A percentile compares a stretch with the other conserved stretches of the same genome.
These are phyloP conservation scores for Thalassiosira sp. DNA, from an alignment of 352 stramenopile genomes.

Conservation along the genomic window DNA sequence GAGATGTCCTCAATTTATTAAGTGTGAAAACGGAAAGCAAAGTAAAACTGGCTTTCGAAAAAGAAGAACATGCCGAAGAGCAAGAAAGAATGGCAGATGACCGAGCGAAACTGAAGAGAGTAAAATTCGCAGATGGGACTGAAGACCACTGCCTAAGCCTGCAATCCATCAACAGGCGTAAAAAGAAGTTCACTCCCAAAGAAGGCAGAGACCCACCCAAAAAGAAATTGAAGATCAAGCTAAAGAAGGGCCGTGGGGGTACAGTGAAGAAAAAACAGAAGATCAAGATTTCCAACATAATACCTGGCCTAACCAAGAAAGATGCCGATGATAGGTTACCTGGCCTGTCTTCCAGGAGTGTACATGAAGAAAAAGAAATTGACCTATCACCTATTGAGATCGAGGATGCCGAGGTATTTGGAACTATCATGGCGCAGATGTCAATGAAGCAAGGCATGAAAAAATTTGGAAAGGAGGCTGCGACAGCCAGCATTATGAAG, in stretches of 20 bases:
- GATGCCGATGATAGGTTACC: too few relatives aligned
- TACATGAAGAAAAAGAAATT: too few relatives aligned
- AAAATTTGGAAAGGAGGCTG: not conserved
- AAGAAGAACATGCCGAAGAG: too few relatives aligned
- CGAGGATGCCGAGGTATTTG: not conserved
- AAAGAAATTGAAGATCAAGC: too few relatives aligned
- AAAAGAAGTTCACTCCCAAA: not conserved
- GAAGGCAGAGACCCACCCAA: not conserved
- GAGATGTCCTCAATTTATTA: not conserved
- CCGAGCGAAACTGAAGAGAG: not conserved
- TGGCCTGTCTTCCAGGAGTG: too few relatives aligned
- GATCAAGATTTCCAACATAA: not conserved
- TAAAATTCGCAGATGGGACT: not conserved
- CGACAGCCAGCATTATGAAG: not conserved
- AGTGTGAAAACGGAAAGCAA: not conserved
- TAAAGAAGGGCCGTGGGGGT: too few relatives aligned
- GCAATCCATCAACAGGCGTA: not conserved
- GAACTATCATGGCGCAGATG: not conserved
- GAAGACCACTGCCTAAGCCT: not conserved
- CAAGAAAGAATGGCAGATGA: too few relatives aligned
- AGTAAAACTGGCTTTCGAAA: not conserved
- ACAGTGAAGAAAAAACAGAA: not conserved
- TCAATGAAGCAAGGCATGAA: slow-evolving; percentile 2
- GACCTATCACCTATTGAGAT: not conserved
- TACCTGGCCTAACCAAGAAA: too few relatives aligned